These are phyloP conservation scores for Clonostachys sp. DNA, from an alignment of 2,329 filamentous ascomycete genomes.

Conservation along the genomic window DNA sequence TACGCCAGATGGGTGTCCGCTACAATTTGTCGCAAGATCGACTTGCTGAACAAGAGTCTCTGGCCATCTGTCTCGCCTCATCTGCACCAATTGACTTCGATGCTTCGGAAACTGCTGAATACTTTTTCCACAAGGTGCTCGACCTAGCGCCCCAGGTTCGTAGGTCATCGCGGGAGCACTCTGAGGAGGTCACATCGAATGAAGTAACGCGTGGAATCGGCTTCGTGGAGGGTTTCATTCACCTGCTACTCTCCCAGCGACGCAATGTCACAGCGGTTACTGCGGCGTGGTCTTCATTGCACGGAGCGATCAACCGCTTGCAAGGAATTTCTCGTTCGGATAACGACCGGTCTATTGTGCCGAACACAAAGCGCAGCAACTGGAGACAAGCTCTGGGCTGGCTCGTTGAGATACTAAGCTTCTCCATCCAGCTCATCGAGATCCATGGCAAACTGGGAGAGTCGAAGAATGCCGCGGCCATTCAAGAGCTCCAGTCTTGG, in stretches of 20 bases:
- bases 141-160: slow-evolving; percentile 69
- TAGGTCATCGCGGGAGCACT: slow-evolving; percentile 65
- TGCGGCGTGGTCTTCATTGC: slow-evolving; percentile 29
- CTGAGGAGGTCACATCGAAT: slow-evolving; percentile 76
- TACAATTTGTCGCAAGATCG: slow-evolving; percentile 73
- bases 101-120: slow-evolving; percentile 38
- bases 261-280: slow-evolving; percentile 35
- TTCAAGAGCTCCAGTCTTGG: slow-evolving; percentile 44
- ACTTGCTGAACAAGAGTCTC: slow-evolving; percentile 67
- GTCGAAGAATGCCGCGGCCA: slow-evolving; percentile 36
- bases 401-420: slow-evolving; percentile 64
- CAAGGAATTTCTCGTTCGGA: not conserved
- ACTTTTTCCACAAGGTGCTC: slow-evolving; percentile 75
- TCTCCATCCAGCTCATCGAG: slow-evolving; percentile 56
- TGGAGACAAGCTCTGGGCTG: slow-evolving; percentile 38
- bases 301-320: slow-evolving; percentile 27
- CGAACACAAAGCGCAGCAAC: slow-evolving; percentile 7
- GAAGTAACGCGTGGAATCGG: slow-evolving; percentile 77
- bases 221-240: slow-evolving; percentile 80
- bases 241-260: slow-evolving; percentile 59
- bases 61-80: slow-evolving; percentile 64
- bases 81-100: slow-evolving; percentile 15
- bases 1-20: slow-evolving; percentile 86
- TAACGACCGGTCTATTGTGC: not conserved
- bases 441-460: slow-evolving; percentile 64